Evolutionary conservation across 345 rosid genomes (phyloP), one percentile per base, ranked within the genome.

Genomic region (Syzygium aqueum): DNA sequence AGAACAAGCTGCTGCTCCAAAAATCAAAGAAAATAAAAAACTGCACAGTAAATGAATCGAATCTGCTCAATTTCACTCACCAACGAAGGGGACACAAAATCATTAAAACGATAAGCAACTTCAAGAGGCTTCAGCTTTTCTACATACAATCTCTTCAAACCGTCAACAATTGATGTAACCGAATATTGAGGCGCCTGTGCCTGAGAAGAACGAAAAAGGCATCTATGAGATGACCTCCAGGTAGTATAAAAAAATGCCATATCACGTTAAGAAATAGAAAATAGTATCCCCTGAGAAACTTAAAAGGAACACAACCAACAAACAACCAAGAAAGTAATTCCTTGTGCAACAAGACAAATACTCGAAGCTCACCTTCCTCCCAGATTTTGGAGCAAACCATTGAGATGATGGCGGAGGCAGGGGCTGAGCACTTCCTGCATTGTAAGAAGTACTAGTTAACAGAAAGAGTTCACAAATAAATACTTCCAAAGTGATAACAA

Each of bases 61-160:
- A 6, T 30, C 15, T 51, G 21, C 73, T 10, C 1, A 3, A 91
- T 63, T 89, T 51, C 73, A 92, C 97, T 94, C 57, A 96, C 99
- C 96, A 95, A 85, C 37, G 89, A 88, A 10, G 98, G 96, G 49
- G 98, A 96, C 84, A 92, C 99, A 92, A 96, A 96, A 92, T 97
- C 99, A 89, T 96, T 95, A 91, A 95, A 97, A 46, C 92, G 96
- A 88, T 96, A 97, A 15, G 97, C 77, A 86, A 90, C 92, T 92
- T 97, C 99, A 86, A 96, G 87, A 86, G 99, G 99, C 93, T 95
- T 97, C 85, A 97, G 93, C 90, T 96, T 97, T 87, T 97, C 96
- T 88, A 89, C 80, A 87, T 97, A 96, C 91, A 96, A 78, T 90
- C 89, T 94, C 94, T 96, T 97, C 93, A 97, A 90, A 77, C 99